Base-by-base conservation (phyloP, 2,329 filamentous ascomycete genomes). In the Cadophora luteo-olivacea region DNA sequence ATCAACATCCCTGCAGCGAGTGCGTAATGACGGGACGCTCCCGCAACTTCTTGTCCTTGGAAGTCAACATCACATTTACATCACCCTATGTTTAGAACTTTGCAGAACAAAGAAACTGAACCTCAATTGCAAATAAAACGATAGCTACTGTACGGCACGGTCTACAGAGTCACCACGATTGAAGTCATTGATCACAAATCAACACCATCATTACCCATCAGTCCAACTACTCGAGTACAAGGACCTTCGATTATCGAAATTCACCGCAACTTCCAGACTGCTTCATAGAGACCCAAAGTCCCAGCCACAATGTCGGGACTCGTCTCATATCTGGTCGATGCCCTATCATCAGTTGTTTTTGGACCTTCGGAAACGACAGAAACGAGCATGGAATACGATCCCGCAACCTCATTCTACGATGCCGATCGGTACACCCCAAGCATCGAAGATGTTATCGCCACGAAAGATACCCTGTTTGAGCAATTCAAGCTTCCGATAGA, bases 401-500 rank as follows among this genome's bases (percentile, higher is more conserved):
- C 25, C 11, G 24, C 63, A 49, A 60, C 16, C 25, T 55, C 68
- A 48, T 57, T 63, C 58, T 62, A 67, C 19, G 51, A 64, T 8
- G 49, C 69, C 1, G 68, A 69, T 45, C 63, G 61, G 36, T 73
- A 74, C 61, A 71, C 79, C 16, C 84, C 86, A 0, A 80, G 77
- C 0, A 76, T 83, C 4, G 76, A 80, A 51, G 86, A 90, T 74
- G 83, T 89, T 1, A 70, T 83, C 2, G 76, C 84, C 0, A 81
- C 84, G 12, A 85, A 85, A 64, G 74, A 80, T 14, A 81, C 86
- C 76, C 75, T 90, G n/a, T 74, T 73, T 32, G 80, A 81, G 64
- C 79, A 77, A 12, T 77, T 78, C 7, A 76, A 75, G 2, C 78
- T 90, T 1, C 88, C 88, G 0, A 76, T 81, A 1, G 88, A 90